These are phyloP conservation scores for Aspergillus conjunctus DNA, from an alignment of 495 filamentous ascomycete species.

Conservation along the genomic window DNA sequence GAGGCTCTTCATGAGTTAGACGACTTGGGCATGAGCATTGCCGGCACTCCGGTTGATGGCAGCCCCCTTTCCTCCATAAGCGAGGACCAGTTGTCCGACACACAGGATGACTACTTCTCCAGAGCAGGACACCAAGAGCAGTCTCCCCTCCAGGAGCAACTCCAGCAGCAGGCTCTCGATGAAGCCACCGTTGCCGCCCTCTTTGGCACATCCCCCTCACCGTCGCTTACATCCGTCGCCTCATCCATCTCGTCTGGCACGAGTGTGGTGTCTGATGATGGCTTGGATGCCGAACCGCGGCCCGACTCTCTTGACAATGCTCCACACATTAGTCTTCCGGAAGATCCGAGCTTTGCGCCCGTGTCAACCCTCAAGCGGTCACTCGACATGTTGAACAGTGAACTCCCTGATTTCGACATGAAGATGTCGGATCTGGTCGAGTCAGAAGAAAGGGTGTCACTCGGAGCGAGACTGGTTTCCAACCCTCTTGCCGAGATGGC, in stretches of 20 bases:
- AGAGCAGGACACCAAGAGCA: constrained; percentile 32
- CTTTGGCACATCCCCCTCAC: constrained; percentile 50
- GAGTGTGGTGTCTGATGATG: constrained; percentile 40
- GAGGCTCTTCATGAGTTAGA: constrained; percentile 38
- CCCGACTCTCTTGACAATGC: constrained; percentile 25
- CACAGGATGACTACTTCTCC: constrained; percentile 49
- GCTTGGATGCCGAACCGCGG: constrained; percentile 31
- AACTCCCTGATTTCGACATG: constrained; percentile 46
- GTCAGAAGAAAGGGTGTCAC: constrained; percentile 41
- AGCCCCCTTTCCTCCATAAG: constrained; percentile 39
- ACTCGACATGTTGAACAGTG: constrained; percentile 49
- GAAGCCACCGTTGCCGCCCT: constrained; percentile 43
- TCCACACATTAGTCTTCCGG: constrained; percentile 42
- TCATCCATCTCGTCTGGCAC: constrained; percentile 54
- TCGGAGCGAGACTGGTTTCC: constrained; percentile 46
- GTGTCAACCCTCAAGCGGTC: constrained; percentile 47
- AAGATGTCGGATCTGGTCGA: constrained; percentile 51
- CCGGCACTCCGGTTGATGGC: constrained; percentile 39
- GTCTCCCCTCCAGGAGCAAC: constrained; percentile 24
- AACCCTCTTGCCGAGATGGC: constrained; percentile 43
- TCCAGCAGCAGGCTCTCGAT: constrained; percentile 35
- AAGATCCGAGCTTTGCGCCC: constrained; percentile 33
- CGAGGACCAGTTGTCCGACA: constrained; percentile 40
- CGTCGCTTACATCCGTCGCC: constrained; percentile 49
- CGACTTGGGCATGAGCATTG: constrained; percentile 34